Evolutionary conservation across 345 rosid species (phyloP).

Genomic region (Citrus trifoliata): DNA sequence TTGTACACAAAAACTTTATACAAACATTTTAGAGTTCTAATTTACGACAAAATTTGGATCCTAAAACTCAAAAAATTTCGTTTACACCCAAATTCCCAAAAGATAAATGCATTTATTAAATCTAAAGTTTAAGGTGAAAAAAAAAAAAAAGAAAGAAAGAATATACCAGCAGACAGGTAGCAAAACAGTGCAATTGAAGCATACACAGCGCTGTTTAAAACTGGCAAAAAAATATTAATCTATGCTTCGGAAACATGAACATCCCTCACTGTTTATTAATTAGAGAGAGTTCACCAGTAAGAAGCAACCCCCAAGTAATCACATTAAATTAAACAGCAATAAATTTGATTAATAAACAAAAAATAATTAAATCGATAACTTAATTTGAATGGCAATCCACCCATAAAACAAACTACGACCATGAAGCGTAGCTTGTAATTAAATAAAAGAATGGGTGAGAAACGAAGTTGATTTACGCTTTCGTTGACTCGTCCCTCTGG

Average conservation of each 20-base stretch:
- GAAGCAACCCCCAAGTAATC: conserved; percentile 25
- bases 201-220: conserved; percentile 35
- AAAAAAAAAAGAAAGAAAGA: no score
- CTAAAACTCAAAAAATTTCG: no score
- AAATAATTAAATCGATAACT: neutral
- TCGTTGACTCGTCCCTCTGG: conserved; percentile 47
- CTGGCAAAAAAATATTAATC: conserved; percentile 21
- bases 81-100: no score
- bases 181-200: conserved; percentile 7
- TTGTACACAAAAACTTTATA: no score
- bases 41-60: no score
- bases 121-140: no score
- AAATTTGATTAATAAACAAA: no score
- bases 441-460: neutral
- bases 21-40: no score
- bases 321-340: no score
- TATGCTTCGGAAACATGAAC: conserved; percentile 53
- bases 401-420: neutral
- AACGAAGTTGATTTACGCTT: conserved; percentile 38
- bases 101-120: no score
- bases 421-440: neutral
- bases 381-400: conserved; percentile 19
- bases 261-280: conserved; percentile 8
- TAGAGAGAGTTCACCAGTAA: conserved; percentile 38
- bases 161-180: conserved; percentile 53